phyloP scores from a whole-genome alignment of 139 green algal genomes.

The Yamagishiella unicocca region DNA sequence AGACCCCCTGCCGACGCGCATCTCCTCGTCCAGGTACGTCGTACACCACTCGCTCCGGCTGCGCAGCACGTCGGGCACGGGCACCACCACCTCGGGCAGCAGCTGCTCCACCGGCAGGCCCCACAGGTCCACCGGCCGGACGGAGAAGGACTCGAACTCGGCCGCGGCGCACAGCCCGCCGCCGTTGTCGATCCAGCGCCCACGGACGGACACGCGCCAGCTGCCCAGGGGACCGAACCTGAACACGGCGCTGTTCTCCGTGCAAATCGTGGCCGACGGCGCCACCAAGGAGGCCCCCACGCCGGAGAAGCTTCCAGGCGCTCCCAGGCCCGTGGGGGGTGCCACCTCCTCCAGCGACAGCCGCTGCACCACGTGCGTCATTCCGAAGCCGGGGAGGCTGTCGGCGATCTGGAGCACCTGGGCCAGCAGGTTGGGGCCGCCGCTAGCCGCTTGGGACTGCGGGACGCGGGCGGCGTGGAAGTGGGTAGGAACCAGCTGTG shows the following conservation, averaged over 20 bases:
- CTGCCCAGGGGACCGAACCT: slow-evolving; percentile 51
- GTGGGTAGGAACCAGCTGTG: no score
- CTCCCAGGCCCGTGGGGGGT: neutral
- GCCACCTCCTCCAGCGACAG: neutral
- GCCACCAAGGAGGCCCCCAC: neutral
- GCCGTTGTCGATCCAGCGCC: slow-evolving; percentile 52
- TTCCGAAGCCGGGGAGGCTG: slow-evolving; percentile 48
- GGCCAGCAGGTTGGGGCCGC: slow-evolving; percentile 39
- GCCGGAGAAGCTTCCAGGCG: neutral
- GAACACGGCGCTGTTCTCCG: slow-evolving; percentile 54
- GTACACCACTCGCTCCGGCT: slow-evolving; percentile 51
- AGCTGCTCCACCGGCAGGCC: slow-evolving; percentile 39
- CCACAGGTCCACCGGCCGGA: slow-evolving; percentile 50
- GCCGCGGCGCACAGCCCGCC: slow-evolving; percentile 47
- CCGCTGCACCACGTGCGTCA: slow-evolving; percentile 46
- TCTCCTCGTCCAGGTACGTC: slow-evolving; percentile 51
- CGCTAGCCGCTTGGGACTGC: slow-evolving; percentile 2
- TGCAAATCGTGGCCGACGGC: neutral
- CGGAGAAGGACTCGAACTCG: slow-evolving; percentile 50
- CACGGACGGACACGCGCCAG: slow-evolving; percentile 48
- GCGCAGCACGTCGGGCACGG: slow-evolving; percentile 38
- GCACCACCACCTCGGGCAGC: slow-evolving; percentile 46
- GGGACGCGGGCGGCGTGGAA: neutral
- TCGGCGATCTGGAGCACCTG: slow-evolving; percentile 55
- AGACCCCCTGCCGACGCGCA: slow-evolving; percentile 11